Evolutionary conservation across 331 rosid species (phyloP), one percentile per base, ranked within the genome.

Genomic region (Malus hybrid): DNA sequence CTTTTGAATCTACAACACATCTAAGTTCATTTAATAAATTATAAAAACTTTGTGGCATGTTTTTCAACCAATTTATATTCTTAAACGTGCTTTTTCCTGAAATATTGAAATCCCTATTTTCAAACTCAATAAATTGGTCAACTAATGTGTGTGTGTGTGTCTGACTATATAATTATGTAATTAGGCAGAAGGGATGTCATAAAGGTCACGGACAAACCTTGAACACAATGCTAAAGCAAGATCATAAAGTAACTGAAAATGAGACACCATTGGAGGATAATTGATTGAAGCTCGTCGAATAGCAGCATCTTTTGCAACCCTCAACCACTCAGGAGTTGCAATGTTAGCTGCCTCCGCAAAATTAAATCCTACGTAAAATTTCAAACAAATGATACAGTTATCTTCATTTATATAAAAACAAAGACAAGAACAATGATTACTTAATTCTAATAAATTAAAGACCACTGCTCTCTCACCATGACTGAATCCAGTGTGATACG

Each of bases 301-400:
- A 52, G 98, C 97, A 81, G 98, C 98, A 81, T 93, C 96, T 76
- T 91, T 93, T 50, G 98, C 98, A 79, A 93, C 82, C 69, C 86
- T 86, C 87, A 93, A 86, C 98, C 98, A 93, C 82, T 93, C 97
- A 72, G 98, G 98, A 75, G 98, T 93, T 19, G 98, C 97, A 82
- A 93, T 90, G 83, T 93, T 93, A 7, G 98, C 96, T 70, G 97
- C 98, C 88, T 93, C 97, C 65, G 87, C 97, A 70, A 93, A 91
- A 81, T 93, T 93, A 81, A 91, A 93, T 75, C 97, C 98, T 93
- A 79, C 73, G 83, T 22, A 84, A 79, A 73, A 67, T 86, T 75
- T 80, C 62, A 50, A 74, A 63, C 62, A 36, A 64, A 62, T 68
- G 73, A 81, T 68, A 79, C 64, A 79, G 76, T 74, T 69, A 79